Conservation (phyloP, 331 rosid genomes). For the Quercus lobata region DNA sequence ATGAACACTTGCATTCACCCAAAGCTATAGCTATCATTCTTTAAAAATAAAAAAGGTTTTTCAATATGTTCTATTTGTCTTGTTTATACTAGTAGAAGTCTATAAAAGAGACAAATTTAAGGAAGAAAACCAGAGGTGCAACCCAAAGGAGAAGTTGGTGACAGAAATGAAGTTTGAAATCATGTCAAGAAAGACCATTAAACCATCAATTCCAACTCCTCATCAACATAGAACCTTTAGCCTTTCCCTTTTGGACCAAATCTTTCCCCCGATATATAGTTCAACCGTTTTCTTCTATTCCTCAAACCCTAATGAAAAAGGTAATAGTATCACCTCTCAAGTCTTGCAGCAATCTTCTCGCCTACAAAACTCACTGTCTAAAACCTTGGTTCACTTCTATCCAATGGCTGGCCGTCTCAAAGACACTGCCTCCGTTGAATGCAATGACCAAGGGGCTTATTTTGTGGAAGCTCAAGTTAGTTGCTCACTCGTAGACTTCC, state of each 20-base stretch:
- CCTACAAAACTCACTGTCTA: background rate
- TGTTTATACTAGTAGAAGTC: no score
- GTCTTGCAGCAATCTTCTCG: background rate
- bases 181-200: background rate
- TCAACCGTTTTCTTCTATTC: background rate
- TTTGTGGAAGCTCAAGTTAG: background rate
- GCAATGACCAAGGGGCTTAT: constrained; percentile 3
- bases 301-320: background rate
- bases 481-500: background rate
- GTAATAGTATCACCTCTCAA: background rate
- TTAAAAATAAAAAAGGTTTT: no score
- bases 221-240: background rate
- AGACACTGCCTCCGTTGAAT: background rate
- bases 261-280: background rate
- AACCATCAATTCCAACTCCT: constrained; percentile 19
- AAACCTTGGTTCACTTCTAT: background rate
- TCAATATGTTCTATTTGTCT: no score
- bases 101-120: no score
- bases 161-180: background rate
- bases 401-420: background rate
- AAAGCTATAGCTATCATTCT: no score
- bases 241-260: constrained; percentile 1
- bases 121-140: background rate
- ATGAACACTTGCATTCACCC: no score
- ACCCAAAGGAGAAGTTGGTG: background rate